Conservation (phyloP, 805 yeast species). For the Cyberlindnera mycetangii region DNA sequence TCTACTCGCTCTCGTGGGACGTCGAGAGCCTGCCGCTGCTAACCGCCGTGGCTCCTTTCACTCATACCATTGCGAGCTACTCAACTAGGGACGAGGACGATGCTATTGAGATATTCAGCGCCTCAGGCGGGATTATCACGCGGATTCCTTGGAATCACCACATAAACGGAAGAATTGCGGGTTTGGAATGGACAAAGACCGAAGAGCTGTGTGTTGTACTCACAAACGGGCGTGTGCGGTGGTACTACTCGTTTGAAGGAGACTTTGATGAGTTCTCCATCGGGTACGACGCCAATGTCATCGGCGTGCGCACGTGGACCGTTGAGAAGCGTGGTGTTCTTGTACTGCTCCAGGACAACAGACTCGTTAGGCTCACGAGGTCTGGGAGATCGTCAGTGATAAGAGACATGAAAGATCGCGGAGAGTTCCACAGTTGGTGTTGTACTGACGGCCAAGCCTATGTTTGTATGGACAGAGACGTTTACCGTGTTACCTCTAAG, state of each 20-base stretch:
- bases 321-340: constrained; percentile 6
- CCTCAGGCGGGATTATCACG: constrained; percentile 10
- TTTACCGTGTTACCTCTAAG: constrained; percentile 4
- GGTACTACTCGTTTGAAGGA: constrained; percentile 16
- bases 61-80: constrained; percentile 16
- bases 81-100: neutral
- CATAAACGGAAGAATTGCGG: constrained; percentile 9
- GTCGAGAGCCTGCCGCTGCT: constrained; percentile 6
- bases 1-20: constrained; percentile 13
- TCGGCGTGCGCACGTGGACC: constrained; percentile 4
- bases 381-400: constrained; percentile 4
- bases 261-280: constrained; percentile 14
- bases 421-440: constrained; percentile 16
- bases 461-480: constrained; percentile 8
- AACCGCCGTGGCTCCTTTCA: constrained; percentile 10
- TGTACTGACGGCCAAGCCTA: constrained; percentile 2
- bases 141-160: constrained; percentile 16
- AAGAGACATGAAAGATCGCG: constrained; percentile 1
- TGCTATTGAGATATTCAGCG: constrained; percentile 13
- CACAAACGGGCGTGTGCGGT: constrained; percentile 14
- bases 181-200: constrained; percentile 9
- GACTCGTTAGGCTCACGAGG: constrained; percentile 8
- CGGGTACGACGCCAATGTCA: constrained; percentile 10
- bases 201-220: constrained; percentile 16
- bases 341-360: constrained; percentile 7